These are phyloP conservation scores for Syncephalastrum racemosum DNA, from an alignment of 371 early-diverging fungal genomes.

Conservation along the genomic window DNA sequence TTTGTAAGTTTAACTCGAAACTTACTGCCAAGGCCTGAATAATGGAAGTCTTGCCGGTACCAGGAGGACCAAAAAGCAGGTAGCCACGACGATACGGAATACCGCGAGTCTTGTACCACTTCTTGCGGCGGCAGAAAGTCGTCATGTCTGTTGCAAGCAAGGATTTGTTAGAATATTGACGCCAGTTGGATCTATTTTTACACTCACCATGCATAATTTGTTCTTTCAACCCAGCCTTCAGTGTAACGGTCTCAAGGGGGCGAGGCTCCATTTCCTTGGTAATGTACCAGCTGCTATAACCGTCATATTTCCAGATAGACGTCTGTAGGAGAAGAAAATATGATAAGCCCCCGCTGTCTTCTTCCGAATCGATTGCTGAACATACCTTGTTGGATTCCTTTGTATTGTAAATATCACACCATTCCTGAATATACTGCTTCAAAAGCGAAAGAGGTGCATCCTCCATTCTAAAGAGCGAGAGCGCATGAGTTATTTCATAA, in stretches of 20 bases:
- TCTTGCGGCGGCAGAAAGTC: slow-evolving; percentile 24
- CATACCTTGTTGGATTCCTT: slow-evolving; percentile 14
- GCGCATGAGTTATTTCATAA: neutral
- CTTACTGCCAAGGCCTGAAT: slow-evolving; percentile 70
- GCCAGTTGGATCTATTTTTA: neutral
- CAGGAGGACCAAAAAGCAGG: slow-evolving; percentile 61
- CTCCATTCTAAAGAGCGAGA: slow-evolving; percentile 19
- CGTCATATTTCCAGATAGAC: slow-evolving; percentile 15
- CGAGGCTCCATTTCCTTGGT: slow-evolving; percentile 26
- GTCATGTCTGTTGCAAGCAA: slow-evolving; percentile 28
- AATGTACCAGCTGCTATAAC: slow-evolving; percentile 8
- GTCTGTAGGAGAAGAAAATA: too few species aligned
- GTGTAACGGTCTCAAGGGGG: slow-evolving; percentile 25
- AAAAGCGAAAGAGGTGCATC: slow-evolving; percentile 18
- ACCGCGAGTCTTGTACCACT: slow-evolving; percentile 87
- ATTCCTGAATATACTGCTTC: slow-evolving; percentile 33
- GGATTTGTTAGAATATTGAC: neutral
- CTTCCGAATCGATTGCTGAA: too few species aligned
- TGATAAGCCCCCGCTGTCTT: too few species aligned
- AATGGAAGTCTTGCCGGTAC: slow-evolving; percentile 67
- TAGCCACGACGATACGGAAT: slow-evolving; percentile 92
- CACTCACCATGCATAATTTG: slow-evolving; percentile 24
- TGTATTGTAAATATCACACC: slow-evolving; percentile 28
- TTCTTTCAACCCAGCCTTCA: slow-evolving; percentile 37
- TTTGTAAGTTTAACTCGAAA: slow-evolving; percentile 15